Percentiles rank a stretch among this genome's conserved stretches.
Conservation (phyloP, 2,329 filamentous ascomycete genomes). For the Talaromyces sp. region DNA sequence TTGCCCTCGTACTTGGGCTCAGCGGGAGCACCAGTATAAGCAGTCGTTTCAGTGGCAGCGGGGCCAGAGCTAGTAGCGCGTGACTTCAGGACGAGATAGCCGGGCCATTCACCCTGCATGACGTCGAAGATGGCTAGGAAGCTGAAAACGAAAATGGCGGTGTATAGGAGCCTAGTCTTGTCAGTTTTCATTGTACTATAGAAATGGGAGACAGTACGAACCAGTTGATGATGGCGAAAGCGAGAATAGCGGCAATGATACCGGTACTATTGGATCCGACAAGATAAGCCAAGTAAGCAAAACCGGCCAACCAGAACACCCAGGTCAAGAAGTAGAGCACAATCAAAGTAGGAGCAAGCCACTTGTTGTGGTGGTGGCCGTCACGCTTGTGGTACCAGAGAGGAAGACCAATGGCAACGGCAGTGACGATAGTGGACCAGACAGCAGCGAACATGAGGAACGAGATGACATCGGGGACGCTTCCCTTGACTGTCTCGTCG, state of each 20-base stretch:
- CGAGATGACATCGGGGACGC: slow-evolving; percentile 22
- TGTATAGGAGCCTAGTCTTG: slow-evolving; percentile 28
- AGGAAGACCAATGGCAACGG: slow-evolving; percentile 23
- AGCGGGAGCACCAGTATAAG: slow-evolving; percentile 11
- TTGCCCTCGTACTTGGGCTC: slow-evolving; percentile 17
- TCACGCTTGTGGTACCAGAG: slow-evolving; percentile 23
- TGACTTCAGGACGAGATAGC: slow-evolving; percentile 21
- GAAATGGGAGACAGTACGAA: slow-evolving; percentile 15
- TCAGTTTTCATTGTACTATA: neutral
- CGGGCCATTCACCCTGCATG: slow-evolving; percentile 26
- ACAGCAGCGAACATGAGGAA: slow-evolving; percentile 27
- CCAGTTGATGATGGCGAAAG: slow-evolving; percentile 31
- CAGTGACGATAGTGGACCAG: slow-evolving; percentile 28
- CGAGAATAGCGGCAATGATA: slow-evolving; percentile 27
- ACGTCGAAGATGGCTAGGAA: slow-evolving; percentile 30
- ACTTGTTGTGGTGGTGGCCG: slow-evolving; percentile 21
- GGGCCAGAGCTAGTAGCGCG: neutral
- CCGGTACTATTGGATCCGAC: slow-evolving; percentile 17
- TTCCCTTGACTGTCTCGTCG: slow-evolving; percentile 18
- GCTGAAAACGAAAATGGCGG: slow-evolving; percentile 27
- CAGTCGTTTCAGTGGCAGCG: neutral
- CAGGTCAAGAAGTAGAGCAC: slow-evolving; percentile 28
- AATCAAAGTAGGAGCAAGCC: slow-evolving; percentile 23
- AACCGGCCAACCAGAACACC: slow-evolving; percentile 32
- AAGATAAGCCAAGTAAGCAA: slow-evolving; percentile 27